Percentiles rank a stretch among this genome's conserved stretches.
These are phyloP conservation scores for Reticulascus tulasneorum DNA, from an alignment of 2,329 filamentous ascomycete species.

Conservation along the genomic window DNA sequence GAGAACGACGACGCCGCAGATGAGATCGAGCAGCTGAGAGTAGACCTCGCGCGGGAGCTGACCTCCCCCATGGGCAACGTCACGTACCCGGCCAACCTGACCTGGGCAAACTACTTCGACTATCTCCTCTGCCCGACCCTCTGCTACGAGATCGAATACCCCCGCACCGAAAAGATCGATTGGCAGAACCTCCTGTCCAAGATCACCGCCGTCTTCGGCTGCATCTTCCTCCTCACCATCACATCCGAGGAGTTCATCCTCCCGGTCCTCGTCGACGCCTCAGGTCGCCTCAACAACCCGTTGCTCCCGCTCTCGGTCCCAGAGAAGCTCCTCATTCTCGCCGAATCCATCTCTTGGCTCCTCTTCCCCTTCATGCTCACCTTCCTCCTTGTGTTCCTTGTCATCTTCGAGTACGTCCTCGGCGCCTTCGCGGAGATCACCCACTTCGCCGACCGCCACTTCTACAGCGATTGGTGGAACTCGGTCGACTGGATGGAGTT, in stretches of 20 bases:
- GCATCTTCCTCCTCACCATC: constrained; percentile 90
- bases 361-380: constrained; percentile 97
- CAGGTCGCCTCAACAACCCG: constrained; percentile 41
- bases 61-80: constrained; percentile 86
- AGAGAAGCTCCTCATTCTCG: constrained; percentile 75
- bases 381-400: constrained; percentile 91
- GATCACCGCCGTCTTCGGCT: constrained; percentile 85
- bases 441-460: constrained; percentile 87
- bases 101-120: constrained; percentile 75
- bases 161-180: constrained; percentile 68
- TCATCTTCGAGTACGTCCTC: constrained; percentile 96
- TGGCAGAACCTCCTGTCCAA: constrained; percentile 83
- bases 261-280: constrained; percentile 76
- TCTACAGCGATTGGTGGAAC: constrained; percentile 79
- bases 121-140: constrained; percentile 90
- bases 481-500: constrained; percentile 92
- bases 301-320: constrained; percentile 35
- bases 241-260: constrained; percentile 94
- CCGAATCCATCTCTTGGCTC: constrained; percentile 85
- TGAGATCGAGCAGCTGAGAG: constrained; percentile 67
- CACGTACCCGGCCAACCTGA: constrained; percentile 87
- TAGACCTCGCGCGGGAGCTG: constrained; percentile 84
- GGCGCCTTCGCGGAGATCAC: constrained; percentile 95
- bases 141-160: constrained; percentile 97
- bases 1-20: constrained; percentile 32